Conservation (phyloP, 257 asterid genomes). For the Forsythia suspensa region DNA sequence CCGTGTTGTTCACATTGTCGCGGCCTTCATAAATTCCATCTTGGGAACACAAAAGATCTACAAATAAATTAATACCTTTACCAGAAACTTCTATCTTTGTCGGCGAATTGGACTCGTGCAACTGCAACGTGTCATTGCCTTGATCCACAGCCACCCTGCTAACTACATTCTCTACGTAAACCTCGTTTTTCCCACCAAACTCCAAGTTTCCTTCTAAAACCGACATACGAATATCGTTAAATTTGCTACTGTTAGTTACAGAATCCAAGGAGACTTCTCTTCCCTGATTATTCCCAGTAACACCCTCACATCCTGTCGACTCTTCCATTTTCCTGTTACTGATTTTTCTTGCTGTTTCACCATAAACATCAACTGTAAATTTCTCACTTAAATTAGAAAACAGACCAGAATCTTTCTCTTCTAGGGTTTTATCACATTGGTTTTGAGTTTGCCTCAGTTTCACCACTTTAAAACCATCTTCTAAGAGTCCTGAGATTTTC, state of each 20-base stretch:
- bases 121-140: conserved; percentile 24
- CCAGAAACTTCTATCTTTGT: conserved; percentile 46
- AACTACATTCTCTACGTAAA: conserved; percentile 18
- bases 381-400: conserved; percentile 33
- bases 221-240: conserved; percentile 12
- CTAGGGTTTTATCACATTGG: conserved; percentile 31
- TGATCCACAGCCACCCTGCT: conserved; percentile 21
- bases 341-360: conserved; percentile 13
- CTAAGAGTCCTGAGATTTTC: conserved; percentile 40
- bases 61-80: conserved; percentile 53
- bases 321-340: conserved; percentile 25
- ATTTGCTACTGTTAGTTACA: conserved; percentile 11
- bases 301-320: conserved; percentile 24
- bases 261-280: conserved; percentile 13
- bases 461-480: conserved; percentile 29
- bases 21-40: conserved; percentile 33
- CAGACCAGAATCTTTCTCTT: conserved; percentile 23
- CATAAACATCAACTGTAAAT: conserved; percentile 18
- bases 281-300: conserved; percentile 27
- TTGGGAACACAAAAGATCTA: conserved; percentile 69
- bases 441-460: conserved; percentile 18
- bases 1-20: conserved; percentile 16
- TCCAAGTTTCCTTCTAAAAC: conserved; percentile 26
- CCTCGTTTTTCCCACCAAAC: conserved; percentile 13
- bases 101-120: conserved; percentile 34